Evolutionary conservation across 2,329 filamentous ascomycete species (phyloP), one percentile per base, ranked within the genome.

Genomic region (Verticillium klebahnii): DNA sequence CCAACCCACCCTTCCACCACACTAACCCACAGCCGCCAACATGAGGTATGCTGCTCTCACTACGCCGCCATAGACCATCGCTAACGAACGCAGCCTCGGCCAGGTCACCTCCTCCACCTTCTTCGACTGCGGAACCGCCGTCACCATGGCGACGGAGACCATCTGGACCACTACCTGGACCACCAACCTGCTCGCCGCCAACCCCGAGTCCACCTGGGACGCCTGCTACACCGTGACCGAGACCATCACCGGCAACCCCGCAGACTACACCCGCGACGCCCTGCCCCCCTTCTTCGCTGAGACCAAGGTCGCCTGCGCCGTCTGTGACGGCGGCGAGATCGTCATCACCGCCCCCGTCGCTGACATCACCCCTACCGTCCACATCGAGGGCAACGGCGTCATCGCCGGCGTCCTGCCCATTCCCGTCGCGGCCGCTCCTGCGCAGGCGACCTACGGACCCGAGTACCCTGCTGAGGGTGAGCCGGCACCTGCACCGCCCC

Each of bases 151-250:
- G 6, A 70, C 69, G 19, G 65, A 69, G 60, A 71, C 68, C 29
- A 57, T 68, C 57, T 76, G 70, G 66, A 77, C 75, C 37, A 77
- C 74, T 7, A 67, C 74, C 52, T 80, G 78, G 69, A 69, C 71
- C 65, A 75, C 74, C 34, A 70, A 71, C 50, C 65, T 72, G 29
- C 69, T 69, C 32, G 77, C 77, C 11, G 76, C 75, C 60, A 75
- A 75, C 66, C 67, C 72, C 61, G 75, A 72, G n/a, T 68, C 71
- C 64, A 62, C 66, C 56, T 78, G 77, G 76, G 61, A 71, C 40
- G 75, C 77, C 37, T 75, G 74, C 36, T 80, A 78, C 70, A 79
- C 76, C 59, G 66, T 79, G 67, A 69, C 67, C 9, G 72, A 78
- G 68, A 71, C 71, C 32, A 74, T 73, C 67, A 63, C 67, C 14